Evolutionary conservation across 148 eudicot species (phyloP), one percentile per base, ranked within the genome.

Genomic region (Pouteria glomerata): DNA sequence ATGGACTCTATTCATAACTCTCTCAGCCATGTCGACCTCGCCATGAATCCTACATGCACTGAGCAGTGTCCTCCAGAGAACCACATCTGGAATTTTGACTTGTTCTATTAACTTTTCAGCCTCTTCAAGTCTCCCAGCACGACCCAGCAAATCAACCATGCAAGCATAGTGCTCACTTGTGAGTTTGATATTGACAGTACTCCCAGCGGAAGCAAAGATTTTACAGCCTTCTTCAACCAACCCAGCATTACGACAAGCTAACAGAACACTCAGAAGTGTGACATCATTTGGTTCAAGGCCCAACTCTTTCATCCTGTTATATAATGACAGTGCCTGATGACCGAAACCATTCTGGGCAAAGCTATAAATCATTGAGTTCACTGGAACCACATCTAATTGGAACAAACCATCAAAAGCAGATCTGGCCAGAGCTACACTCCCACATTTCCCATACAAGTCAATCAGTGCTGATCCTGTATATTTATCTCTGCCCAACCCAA

Each of bases 131-230:
- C 77, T 76, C 69, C 81, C 83, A 51, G 81, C 78, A 57, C 81
- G 83, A 3, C 86, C 86, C 34, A 79, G 71, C 42, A 82, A 52
- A 76, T 79, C 79, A 74, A 83, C 81, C 83, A 83, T 72, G 51
- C 86, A 80, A 52, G 86, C 75, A 68, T 83, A 83, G 77, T 83
- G 81, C 47, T 77, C 83, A 24, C 55, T 77, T 8, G 83, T 80
- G 26, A 83, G 73, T 31, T 35, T 52, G 30, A 77, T 70, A 18
- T 59, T 74, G 47, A 12, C 3, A 37, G 68, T 26, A 24, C 56
- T 55, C 42, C 56, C 63, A 74, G 60, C 41, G 13, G 75, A 67
- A 62, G 73, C 68, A 68, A 83, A 80, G 52, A 80, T 80, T 37
- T 35, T 73, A 72, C 83, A 70, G 8, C 83, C 83, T 80, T 83